Evolutionary conservation across 192 early-diverging fungal genomes (phyloP).

Genomic region (Linnemannia elongata): DNA sequence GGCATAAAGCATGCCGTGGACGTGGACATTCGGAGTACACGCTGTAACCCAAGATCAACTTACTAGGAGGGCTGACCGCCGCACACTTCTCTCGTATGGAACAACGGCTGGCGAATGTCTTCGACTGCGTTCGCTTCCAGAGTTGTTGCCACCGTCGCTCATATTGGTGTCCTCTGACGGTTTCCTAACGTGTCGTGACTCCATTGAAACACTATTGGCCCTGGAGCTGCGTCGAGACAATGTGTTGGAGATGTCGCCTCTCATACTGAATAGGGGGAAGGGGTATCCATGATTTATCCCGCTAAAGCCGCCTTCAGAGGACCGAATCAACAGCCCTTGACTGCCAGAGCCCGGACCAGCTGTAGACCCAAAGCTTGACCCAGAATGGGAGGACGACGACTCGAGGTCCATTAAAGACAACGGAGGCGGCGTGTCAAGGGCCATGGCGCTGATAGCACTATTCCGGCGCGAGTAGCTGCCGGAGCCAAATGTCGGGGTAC

Average conservation of each 20-base stretch:
- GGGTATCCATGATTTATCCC: slow-evolving; percentile 27
- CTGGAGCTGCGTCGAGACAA: slow-evolving; percentile 46
- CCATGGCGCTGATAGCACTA: slow-evolving; percentile 49
- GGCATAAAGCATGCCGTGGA: neutral
- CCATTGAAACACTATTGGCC: slow-evolving; percentile 52
- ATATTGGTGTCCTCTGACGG: slow-evolving; percentile 49
- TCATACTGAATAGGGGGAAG: slow-evolving; percentile 41
- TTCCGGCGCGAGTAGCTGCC: slow-evolving; percentile 34
- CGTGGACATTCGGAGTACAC: neutral
- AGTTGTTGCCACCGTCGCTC: slow-evolving; percentile 56
- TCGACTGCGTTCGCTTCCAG: slow-evolving; percentile 49
- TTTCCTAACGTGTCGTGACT: slow-evolving; percentile 43
- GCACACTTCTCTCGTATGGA: slow-evolving; percentile 49
- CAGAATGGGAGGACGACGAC: slow-evolving; percentile 31
- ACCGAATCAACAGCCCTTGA: slow-evolving; percentile 4
- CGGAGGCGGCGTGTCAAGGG: slow-evolving; percentile 51
- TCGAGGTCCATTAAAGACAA: slow-evolving; percentile 51
- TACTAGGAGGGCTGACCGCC: slow-evolving; percentile 46
- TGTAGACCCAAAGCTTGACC: slow-evolving; percentile 31
- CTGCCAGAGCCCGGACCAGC: neutral
- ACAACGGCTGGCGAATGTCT: slow-evolving; percentile 48
- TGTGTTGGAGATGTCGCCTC: slow-evolving; percentile 9
- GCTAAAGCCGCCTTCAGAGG: neutral
- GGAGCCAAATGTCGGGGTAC: slow-evolving; percentile 53
- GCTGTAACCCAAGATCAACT: neutral